Conservation (phyloP, 805 yeast genomes). For the Pichia membranifaciens region DNA sequence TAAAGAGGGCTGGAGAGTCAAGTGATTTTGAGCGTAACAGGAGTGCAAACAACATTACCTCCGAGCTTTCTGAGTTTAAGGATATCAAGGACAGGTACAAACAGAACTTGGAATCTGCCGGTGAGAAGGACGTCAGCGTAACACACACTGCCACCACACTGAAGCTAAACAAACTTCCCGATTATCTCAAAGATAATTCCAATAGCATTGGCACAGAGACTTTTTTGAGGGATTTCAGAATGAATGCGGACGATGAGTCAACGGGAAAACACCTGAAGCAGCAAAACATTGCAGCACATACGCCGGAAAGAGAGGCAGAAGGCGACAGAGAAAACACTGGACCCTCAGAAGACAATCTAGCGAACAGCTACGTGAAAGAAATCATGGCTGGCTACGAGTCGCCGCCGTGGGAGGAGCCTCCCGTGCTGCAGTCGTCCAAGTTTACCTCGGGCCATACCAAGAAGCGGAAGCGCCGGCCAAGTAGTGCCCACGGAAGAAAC, state of each 20-base stretch:
- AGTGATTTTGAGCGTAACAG: background rate
- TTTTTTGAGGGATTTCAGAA: background rate
- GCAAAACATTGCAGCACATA: background rate
- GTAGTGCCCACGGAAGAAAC: no score
- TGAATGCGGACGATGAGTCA: slow-evolving; percentile 12
- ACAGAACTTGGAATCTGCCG: slow-evolving; percentile 10
- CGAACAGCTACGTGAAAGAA: slow-evolving; percentile 12
- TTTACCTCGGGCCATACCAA: slow-evolving; percentile 8
- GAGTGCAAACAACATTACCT: background rate
- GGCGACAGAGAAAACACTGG: background rate
- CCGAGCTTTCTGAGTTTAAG: slow-evolving; percentile 5
- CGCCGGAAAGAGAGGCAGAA: background rate
- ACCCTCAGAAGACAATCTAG: background rate
- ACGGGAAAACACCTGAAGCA: slow-evolving; percentile 6
- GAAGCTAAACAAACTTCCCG: background rate
- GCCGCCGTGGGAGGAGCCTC: slow-evolving; percentile 32
- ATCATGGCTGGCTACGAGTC: slow-evolving; percentile 26
- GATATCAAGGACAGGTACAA: slow-evolving; percentile 13
- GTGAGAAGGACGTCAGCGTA: background rate
- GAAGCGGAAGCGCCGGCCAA: slow-evolving; percentile 1
- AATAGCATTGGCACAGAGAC: background rate
- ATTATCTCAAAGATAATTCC: background rate
- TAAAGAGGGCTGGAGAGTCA: background rate
- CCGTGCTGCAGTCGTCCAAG: slow-evolving; percentile 23
- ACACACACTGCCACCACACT: background rate